These are phyloP conservation scores for Phytophthora aleatoria DNA, from an alignment of 352 stramenopile species.

Conservation along the genomic window DNA sequence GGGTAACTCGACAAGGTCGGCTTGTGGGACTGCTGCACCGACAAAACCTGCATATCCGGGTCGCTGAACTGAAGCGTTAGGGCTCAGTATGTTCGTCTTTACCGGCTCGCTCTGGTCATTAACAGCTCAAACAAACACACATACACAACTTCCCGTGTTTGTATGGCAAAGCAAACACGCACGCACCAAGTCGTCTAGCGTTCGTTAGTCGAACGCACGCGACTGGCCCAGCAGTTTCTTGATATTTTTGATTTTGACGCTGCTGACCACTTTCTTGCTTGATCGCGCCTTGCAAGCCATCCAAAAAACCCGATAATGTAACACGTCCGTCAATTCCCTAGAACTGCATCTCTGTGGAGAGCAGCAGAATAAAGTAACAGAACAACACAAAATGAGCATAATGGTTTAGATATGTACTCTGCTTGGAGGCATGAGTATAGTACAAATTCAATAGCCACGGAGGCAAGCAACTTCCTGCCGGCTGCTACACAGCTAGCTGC, in stretches of 20 bases:
- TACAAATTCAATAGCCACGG: conserved; percentile 32
- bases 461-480: conserved; percentile 29
- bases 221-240: conserved; percentile 26
- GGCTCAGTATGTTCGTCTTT: conserved; percentile 5
- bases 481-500: conserved; percentile 24
- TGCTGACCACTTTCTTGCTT: conserved; percentile 21
- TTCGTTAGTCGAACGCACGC: background rate
- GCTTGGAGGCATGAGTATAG: conserved; percentile 27
- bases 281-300: conserved; percentile 1
- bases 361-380: conserved; percentile 9
- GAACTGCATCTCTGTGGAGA: conserved; percentile 45
- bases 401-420: conserved; percentile 43
- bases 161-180: conserved; percentile 14
- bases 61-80: conserved; percentile 40
- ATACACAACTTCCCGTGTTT: conserved; percentile 1
- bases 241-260: conserved; percentile 16
- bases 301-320: conserved; percentile 39
- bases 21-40: conserved; percentile 61
- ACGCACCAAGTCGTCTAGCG: conserved; percentile 7
- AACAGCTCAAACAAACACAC: conserved; percentile 13
- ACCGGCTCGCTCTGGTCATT: conserved; percentile 18
- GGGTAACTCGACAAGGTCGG: conserved; percentile 55
- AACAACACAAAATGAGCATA: conserved; percentile 29
- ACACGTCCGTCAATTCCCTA: conserved; percentile 32
- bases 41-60: conserved; percentile 44